Evolutionary conservation across 2,329 filamentous ascomycete species (phyloP).

Genomic region (Calonectria naviculata): DNA sequence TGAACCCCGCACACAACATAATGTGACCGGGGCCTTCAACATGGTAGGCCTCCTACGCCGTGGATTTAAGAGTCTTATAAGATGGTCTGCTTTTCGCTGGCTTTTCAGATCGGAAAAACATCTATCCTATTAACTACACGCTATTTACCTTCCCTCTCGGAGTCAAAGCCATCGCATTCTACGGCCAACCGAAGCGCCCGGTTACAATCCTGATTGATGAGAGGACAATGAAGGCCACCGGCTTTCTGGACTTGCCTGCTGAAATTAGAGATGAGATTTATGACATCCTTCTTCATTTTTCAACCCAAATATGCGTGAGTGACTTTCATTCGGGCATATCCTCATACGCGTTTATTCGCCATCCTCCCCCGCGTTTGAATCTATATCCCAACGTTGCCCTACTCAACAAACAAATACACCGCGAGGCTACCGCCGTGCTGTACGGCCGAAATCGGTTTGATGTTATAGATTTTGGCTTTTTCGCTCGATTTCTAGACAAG

Average conservation of each 20-base stretch:
- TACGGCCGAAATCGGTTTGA: background rate
- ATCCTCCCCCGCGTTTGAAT: background rate
- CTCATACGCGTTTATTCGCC: background rate
- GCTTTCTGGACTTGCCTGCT: background rate
- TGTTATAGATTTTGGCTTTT: background rate
- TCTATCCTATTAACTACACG: background rate
- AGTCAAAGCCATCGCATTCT: background rate
- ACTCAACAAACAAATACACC: background rate
- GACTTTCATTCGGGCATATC: background rate
- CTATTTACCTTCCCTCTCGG: background rate
- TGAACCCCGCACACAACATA: background rate
- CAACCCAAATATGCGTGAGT: background rate
- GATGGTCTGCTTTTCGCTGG: background rate
- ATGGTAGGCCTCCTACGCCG: background rate
- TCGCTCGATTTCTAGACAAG: background rate
- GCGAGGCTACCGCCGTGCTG: background rate
- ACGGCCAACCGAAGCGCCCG: background rate
- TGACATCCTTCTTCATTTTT: background rate
- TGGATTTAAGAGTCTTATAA: background rate
- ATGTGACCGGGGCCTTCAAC: background rate
- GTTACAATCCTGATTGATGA: background rate
- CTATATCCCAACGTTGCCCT: background rate
- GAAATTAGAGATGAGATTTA: background rate
- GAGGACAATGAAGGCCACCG: background rate
- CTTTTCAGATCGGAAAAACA: background rate